Evolutionary conservation across 148 eudicot genomes (phyloP).

Genomic region (Camellia granthamiana): DNA sequence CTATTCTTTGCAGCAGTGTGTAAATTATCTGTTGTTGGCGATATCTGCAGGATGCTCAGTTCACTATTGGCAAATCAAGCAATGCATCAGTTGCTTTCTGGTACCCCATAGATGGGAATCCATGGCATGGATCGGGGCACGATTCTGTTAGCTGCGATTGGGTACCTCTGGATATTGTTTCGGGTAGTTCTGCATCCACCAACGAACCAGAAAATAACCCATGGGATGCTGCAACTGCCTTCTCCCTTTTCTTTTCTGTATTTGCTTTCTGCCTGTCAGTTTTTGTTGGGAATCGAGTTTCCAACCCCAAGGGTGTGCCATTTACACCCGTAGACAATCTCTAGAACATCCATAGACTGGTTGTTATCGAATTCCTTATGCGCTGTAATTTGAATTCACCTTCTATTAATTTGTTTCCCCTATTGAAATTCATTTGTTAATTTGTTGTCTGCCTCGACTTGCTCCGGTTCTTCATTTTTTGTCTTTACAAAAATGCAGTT

Average conservation of each 20-base stretch:
- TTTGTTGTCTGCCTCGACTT: not conserved
- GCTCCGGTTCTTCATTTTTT: too few relatives aligned
- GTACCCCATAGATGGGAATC: not conserved
- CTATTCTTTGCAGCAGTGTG: not conserved
- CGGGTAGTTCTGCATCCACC: not conserved
- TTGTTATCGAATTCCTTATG: not conserved
- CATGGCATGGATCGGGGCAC: conserved; percentile 7
- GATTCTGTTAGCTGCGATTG: not conserved
- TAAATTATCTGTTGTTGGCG: not conserved
- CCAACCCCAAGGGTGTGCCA: not conserved
- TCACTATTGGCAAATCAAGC: not conserved
- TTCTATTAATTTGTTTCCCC: not conserved
- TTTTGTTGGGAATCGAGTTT: not conserved
- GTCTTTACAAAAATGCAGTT: too few relatives aligned
- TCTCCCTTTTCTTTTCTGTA: not conserved
- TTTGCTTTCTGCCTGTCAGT: not conserved
- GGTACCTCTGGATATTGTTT: not conserved
- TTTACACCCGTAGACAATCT: not conserved
- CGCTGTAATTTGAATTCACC: not conserved
- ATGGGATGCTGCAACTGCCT: conserved; percentile 2
- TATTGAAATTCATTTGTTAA: not conserved
- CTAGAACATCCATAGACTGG: not conserved
- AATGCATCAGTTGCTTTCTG: not conserved
- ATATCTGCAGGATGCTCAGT: not conserved
- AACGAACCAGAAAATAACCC: not conserved